phyloP scores from a whole-genome alignment of 768 basidiomycete genomes.

The Lactifluus hygrophoroides region DNA sequence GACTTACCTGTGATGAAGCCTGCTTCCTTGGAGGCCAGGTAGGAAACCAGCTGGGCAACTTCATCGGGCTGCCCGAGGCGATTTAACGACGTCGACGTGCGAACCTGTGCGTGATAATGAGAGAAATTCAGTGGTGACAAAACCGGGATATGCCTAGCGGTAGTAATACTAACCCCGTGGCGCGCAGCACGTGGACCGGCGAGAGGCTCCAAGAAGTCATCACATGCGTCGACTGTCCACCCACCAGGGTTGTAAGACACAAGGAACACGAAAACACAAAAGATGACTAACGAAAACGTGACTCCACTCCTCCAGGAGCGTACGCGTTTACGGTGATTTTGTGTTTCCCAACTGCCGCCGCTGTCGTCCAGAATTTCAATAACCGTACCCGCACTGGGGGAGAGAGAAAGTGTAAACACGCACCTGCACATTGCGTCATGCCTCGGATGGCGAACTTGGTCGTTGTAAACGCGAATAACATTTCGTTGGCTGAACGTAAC shows the following conservation, averaged over 20 bases:
- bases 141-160: no score
- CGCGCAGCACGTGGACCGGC: background rate
- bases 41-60: slow-evolving; percentile 20
- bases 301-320: slow-evolving; percentile 19
- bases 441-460: slow-evolving; percentile 22
- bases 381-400: background rate
- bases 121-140: background rate
- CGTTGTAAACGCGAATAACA: slow-evolving; percentile 12
- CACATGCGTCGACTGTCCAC: background rate
- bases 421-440: slow-evolving; percentile 20
- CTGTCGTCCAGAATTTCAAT: background rate
- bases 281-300: slow-evolving; percentile 14
- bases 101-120: background rate
- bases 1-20: slow-evolving; percentile 19
- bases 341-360: slow-evolving; percentile 12
- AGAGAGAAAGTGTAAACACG: background rate
- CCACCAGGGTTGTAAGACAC: background rate
- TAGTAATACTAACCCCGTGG: background rate
- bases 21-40: slow-evolving; percentile 17
- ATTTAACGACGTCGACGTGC: background rate
- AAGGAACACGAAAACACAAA: background rate
- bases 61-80: slow-evolving; percentile 11
- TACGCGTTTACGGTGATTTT: slow-evolving; percentile 24
- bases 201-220: slow-evolving; percentile 6
- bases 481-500: background rate